Evolutionary conservation across 169 alveolate species (phyloP).

Genomic region (Eimeria praecox): DNA sequence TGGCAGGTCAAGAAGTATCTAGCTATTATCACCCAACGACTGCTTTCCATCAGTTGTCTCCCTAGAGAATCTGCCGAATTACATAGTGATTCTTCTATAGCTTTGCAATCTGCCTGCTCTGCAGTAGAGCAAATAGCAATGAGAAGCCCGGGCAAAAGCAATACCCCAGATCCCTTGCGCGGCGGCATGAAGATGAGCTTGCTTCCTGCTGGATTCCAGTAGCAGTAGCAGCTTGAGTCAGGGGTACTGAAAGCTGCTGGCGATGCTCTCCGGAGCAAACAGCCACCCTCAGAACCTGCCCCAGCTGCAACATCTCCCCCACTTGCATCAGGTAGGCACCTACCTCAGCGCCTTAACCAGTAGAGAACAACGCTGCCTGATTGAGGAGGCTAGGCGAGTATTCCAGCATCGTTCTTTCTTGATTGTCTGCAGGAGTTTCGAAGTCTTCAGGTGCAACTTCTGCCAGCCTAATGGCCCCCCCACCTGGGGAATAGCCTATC

Average conservation of each 20-base stretch:
- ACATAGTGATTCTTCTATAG: background rate
- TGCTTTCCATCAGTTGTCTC: background rate
- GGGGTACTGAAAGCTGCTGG: background rate
- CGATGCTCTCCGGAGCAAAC: background rate
- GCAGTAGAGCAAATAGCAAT: background rate
- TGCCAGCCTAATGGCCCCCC: background rate
- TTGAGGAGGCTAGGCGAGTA: conserved; percentile 8
- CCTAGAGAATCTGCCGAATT: background rate
- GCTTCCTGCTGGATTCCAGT: background rate
- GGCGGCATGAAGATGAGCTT: background rate
- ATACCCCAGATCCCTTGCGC: background rate
- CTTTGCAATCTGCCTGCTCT: background rate
- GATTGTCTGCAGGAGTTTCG: conserved; percentile 49
- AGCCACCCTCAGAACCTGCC: background rate
- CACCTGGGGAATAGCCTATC: background rate
- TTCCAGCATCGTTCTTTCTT: background rate
- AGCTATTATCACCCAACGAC: background rate
- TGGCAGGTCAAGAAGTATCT: background rate
- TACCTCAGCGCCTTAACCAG: background rate
- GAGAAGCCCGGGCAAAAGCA: background rate
- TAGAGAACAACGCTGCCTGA: background rate
- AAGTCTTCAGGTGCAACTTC: conserved; percentile 73
- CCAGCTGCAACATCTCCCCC: background rate
- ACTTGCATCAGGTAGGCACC: background rate
- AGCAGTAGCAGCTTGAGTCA: background rate